Evolutionary conservation across 2,329 filamentous ascomycete species (phyloP).

Genomic region (Tolypocladium inflatum): DNA sequence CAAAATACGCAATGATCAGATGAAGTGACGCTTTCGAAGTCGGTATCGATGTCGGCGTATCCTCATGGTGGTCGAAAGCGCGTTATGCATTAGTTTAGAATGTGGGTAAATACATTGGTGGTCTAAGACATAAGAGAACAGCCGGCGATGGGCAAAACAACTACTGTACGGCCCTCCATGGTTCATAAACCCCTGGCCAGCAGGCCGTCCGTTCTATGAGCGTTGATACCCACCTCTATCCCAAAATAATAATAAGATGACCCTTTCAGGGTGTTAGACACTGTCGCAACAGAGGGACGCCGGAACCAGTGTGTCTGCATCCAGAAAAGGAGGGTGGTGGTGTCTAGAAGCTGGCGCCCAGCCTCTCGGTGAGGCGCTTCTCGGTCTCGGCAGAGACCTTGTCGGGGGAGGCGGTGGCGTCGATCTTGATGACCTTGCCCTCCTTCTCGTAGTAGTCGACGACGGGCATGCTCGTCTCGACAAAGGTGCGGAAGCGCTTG

Average conservation of each 20-base stretch:
- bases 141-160: background rate
- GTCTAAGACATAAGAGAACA: background rate
- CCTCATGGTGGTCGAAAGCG: background rate
- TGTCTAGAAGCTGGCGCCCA: conserved; percentile 29
- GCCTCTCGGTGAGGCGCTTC: conserved; percentile 35
- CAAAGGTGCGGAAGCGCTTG: conserved; percentile 90
- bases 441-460: conserved; percentile 74
- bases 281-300: background rate
- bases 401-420: conserved; percentile 59
- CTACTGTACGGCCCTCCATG: background rate
- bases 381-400: conserved; percentile 46
- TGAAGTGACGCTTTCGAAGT: background rate
- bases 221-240: background rate
- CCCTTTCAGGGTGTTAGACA: background rate
- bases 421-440: conserved; percentile 70
- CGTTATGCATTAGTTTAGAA: background rate
- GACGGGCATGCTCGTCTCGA: conserved; percentile 96
- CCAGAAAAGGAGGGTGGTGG: background rate
- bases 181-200: background rate
- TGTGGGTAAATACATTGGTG: background rate
- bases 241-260: background rate
- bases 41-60: background rate
- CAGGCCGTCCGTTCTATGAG: background rate
- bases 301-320: background rate
- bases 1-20: background rate